A percentile compares a stretch with the other conserved stretches of the same genome.
These are phyloP conservation scores for Trichoderma sp. DNA, from an alignment of 2,329 filamentous ascomycete genomes.

Conservation along the genomic window DNA sequence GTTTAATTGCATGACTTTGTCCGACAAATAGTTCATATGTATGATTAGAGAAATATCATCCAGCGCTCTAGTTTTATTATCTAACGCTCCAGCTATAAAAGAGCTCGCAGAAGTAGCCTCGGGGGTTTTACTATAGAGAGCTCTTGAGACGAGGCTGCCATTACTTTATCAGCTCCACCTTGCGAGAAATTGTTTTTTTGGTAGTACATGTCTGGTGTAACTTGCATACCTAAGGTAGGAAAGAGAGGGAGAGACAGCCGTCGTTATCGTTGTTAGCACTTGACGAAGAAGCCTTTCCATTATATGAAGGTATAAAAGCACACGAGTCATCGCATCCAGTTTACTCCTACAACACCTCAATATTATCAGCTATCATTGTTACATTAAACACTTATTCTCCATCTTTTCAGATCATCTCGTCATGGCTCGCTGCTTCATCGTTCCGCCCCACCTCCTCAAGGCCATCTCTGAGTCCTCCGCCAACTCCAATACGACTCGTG, in stretches of 20 bases:
- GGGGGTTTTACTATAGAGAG: background rate
- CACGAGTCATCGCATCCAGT: no score
- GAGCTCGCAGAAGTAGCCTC: no score
- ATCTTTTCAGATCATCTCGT: background rate
- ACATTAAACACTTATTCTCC: background rate
- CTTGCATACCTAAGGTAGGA: no score
- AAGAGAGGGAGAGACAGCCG: no score
- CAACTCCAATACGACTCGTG: constrained; percentile 44
- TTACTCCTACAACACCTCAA: background rate
- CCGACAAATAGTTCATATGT: no score
- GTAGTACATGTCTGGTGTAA: background rate
- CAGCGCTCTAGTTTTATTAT: no score
- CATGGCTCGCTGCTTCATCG: constrained; percentile 45
- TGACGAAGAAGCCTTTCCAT: no score
- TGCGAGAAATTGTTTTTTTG: constrained; percentile 4
- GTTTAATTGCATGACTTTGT: no score
- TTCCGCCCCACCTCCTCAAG: constrained; percentile 52
- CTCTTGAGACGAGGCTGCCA: background rate
- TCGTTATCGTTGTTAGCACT: no score
- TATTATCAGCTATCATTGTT: background rate
- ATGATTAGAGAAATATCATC: no score
- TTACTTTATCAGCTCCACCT: background rate
- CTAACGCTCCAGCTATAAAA: no score
- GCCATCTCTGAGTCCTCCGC: constrained; percentile 47
- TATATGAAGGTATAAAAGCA: no score